Conservation (phyloP, 1,284 basidiomycete genomes). For the Xerocomus minutiporus region DNA sequence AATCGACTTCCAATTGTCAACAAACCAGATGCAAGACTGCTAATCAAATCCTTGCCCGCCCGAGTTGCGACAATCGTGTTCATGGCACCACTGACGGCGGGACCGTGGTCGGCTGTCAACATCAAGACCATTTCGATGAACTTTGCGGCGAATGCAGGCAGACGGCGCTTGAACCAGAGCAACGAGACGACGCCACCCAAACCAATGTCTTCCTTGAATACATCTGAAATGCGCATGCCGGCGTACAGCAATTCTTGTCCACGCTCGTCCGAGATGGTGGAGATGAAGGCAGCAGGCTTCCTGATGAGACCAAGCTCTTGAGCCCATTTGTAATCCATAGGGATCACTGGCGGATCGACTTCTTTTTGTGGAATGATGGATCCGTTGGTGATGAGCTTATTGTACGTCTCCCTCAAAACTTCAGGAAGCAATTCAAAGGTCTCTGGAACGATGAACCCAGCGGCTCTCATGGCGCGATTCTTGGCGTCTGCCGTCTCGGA, state of each 20-base stretch:
- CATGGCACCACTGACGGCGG: constrained; percentile 97
- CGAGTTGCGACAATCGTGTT: constrained; percentile 99
- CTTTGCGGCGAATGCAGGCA: constrained; percentile 84
- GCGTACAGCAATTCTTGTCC: constrained; percentile 98
- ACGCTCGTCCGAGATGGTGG: constrained; percentile 98
- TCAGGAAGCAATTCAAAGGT: constrained; percentile 95
- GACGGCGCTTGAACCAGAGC: constrained; percentile 96
- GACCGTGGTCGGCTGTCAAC: constrained; percentile 98
- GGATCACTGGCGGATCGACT: constrained; percentile 90
- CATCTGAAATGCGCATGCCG: constrained; percentile 98
- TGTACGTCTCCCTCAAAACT: constrained; percentile 82
- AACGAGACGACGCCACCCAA: constrained; percentile 95
- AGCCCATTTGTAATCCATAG: constrained; percentile 99
- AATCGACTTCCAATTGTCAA: constrained; percentile 98
- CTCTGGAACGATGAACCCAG: constrained; percentile 95
- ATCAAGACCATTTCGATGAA: constrained; percentile 99
- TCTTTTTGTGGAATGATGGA: constrained; percentile 72
- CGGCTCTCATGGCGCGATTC: constrained; percentile 92
- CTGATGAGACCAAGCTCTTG: constrained; percentile 97
- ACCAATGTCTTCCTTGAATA: constrained; percentile 97
- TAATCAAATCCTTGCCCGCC: constrained; percentile 98
- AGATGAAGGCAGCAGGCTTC: constrained; percentile 99
- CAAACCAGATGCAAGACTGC: constrained; percentile 92
- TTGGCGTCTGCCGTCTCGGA: constrained; percentile 97
- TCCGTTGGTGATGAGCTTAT: constrained; percentile 73